Percentiles rank a stretch among this genome's conserved stretches.
These are phyloP conservation scores for Metschnikowia corniflorae DNA, from an alignment of 805 yeast genomes.

Conservation along the genomic window DNA sequence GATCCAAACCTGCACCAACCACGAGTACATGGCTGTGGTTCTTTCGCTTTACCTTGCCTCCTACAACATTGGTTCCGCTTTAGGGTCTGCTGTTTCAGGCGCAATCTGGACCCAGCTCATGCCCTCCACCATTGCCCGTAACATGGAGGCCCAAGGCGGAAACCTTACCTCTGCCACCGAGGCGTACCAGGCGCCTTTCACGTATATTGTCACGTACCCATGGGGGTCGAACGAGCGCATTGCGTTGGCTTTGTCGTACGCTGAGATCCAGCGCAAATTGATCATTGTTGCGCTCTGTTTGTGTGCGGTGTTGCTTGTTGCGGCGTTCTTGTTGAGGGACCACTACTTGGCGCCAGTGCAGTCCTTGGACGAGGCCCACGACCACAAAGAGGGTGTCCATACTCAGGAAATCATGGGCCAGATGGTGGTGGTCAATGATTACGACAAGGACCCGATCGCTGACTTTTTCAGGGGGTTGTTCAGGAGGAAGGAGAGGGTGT, in stretches of 20 bases:
- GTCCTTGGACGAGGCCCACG: slow-evolving; percentile 21
- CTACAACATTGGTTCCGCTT: slow-evolving; percentile 60
- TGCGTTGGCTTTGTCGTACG: slow-evolving; percentile 56
- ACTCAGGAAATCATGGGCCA: slow-evolving; percentile 11
- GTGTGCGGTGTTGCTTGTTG: slow-evolving; percentile 48
- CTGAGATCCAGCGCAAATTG: slow-evolving; percentile 55
- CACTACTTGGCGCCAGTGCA: slow-evolving; percentile 41
- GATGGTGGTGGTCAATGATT: slow-evolving; percentile 18
- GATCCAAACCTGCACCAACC: slow-evolving; percentile 55
- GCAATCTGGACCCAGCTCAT: slow-evolving; percentile 67
- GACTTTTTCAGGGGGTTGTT: slow-evolving; percentile 13
- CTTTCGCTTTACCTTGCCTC: slow-evolving; percentile 55
- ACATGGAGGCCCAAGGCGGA: slow-evolving; percentile 26
- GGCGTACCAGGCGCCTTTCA: slow-evolving; percentile 49
- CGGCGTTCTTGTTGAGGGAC: slow-evolving; percentile 51
- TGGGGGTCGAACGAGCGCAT: slow-evolving; percentile 65
- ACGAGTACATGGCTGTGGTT: slow-evolving; percentile 61
- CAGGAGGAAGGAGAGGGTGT: slow-evolving; percentile 4
- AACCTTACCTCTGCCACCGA: slow-evolving; percentile 25
- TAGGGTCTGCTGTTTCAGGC: slow-evolving; percentile 63
- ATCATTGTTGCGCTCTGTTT: slow-evolving; percentile 54
- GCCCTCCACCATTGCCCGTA: slow-evolving; percentile 39
- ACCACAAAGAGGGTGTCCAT: slow-evolving; percentile 14
- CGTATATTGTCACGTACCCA: slow-evolving; percentile 43
- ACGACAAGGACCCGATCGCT: slow-evolving; percentile 19